These are phyloP conservation scores for Amylostereum chailletii DNA, from an alignment of 1,284 basidiomycete species.

Conservation along the genomic window DNA sequence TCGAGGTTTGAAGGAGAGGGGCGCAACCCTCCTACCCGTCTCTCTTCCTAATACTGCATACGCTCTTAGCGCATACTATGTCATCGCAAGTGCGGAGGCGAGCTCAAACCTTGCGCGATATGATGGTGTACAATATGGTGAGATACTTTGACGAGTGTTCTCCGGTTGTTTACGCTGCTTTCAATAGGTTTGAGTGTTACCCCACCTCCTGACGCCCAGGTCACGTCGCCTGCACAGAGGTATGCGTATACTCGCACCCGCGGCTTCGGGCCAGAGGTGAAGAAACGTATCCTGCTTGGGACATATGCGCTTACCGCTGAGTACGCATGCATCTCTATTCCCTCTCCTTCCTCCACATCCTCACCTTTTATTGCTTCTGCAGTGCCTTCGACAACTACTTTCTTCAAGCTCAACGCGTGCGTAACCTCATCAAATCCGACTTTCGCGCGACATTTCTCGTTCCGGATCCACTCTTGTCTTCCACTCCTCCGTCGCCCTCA, in stretches of 20 bases:
- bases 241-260: slow-evolving; percentile 54
- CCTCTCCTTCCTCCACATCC: background rate
- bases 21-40: slow-evolving; percentile 68
- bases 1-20: slow-evolving; percentile 40
- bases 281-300: slow-evolving; percentile 84
- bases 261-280: slow-evolving; percentile 82
- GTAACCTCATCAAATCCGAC: slow-evolving; percentile 64
- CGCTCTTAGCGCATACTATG: slow-evolving; percentile 91
- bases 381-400: slow-evolving; percentile 97
- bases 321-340: slow-evolving; percentile 35
- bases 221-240: slow-evolving; percentile 36
- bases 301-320: slow-evolving; percentile 89
- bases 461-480: slow-evolving; percentile 32
- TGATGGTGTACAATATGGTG: slow-evolving; percentile 77
- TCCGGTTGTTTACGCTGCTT: background rate
- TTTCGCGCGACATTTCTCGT: slow-evolving; percentile 65
- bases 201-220: slow-evolving; percentile 31
- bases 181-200: slow-evolving; percentile 38
- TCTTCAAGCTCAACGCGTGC: slow-evolving; percentile 81
- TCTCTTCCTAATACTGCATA: slow-evolving; percentile 73
- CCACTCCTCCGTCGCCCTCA: background rate
- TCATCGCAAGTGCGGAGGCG: slow-evolving; percentile 90
- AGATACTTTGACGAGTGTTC: slow-evolving; percentile 7
- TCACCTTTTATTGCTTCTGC: background rate
- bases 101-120: slow-evolving; percentile 89